Base-by-base conservation (phyloP, 2,329 filamentous ascomycete genomes). In the Colletotrichum limetticola region DNA sequence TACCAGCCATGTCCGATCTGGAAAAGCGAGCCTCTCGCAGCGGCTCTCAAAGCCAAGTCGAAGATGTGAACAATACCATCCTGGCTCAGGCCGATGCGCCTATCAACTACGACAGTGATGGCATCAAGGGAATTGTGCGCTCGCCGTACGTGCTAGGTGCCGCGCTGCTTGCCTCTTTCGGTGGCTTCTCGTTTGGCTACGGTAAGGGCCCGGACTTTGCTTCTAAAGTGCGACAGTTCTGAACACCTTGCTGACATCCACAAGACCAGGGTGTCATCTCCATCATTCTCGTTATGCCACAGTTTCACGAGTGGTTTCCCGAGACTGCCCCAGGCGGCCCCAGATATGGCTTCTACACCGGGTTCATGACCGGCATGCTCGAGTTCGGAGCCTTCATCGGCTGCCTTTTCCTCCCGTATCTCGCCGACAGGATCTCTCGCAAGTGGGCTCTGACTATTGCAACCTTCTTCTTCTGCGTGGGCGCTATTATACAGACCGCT, bases 321-420 rank as follows among this genome's bases (percentile, higher is more conserved):
- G 78, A 79, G 5, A 78, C 78, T 5, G 79, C 77, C 0, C 74
- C 66, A 9, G 52, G 42, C 3, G 37, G 58, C 24, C 42, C 65
- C 19, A 24, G 57, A 53, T 65, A 65, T 6, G 60, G 60, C 28
- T 84, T 84, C 75, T 78, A 79, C 63, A 82, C 78, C 57, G 81
- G 84, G 4, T 77, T 86, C 63, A 82, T 85, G 79, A 86, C 84
- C 2, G 83, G 80, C 6, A 85, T 85, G 82, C 78, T 86, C 22
- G 79, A 82, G 71, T 78, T 85, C 1, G 84, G 82, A 5, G 82
- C 82, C 26, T 81, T 85, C 49, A 26, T 85, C 1, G 80, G 81
- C 14, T 82, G 80, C 37, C 49, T 80, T 28, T 78, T 79, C 66
- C 76, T 81, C 49, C 80, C 81, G 8, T 82, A 78, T 71, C 77